Percentiles rank a stretch among this genome's conserved stretches.
These are phyloP conservation scores for Xanthoconium stramineum DNA, from an alignment of 768 basidiomycete species.

Conservation along the genomic window DNA sequence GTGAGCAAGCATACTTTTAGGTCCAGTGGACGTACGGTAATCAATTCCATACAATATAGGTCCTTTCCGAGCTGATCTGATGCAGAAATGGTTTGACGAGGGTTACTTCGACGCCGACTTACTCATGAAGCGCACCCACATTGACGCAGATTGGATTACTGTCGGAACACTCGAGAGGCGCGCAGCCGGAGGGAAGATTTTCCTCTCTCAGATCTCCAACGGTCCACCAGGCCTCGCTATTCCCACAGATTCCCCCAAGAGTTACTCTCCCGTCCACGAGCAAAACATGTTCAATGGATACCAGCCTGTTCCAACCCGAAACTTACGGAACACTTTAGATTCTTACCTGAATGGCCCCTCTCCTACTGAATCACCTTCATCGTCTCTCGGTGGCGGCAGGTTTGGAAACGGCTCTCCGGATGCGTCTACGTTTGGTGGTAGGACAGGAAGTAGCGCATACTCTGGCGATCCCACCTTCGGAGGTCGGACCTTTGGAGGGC, in stretches of 20 bases:
- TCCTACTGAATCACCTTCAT: conserved; percentile 67
- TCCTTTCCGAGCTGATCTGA: conserved; percentile 81
- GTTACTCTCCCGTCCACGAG: conserved; percentile 38
- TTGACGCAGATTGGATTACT: conserved; percentile 66
- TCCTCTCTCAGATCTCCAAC: conserved; percentile 49
- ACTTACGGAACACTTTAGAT: conserved; percentile 65
- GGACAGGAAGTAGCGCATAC: conserved; percentile 37
- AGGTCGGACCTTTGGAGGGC: conserved; percentile 33
- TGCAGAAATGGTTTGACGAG: conserved; percentile 94
- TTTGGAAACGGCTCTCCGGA: conserved; percentile 72
- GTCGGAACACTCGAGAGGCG: conserved; percentile 57
- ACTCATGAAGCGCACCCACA: conserved; percentile 75
- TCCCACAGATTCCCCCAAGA: conserved; percentile 49
- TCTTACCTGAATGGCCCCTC: conserved; percentile 53
- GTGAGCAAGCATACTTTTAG: conserved; percentile 38
- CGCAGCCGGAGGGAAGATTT: conserved; percentile 55
- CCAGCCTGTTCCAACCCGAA: conserved; percentile 64
- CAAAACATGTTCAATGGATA: conserved; percentile 44
- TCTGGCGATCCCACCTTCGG: conserved; percentile 36
- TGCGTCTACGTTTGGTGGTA: conserved; percentile 52
- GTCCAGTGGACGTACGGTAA: background rate
- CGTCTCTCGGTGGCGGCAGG: conserved; percentile 61
- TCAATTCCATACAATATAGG: conserved; percentile 44
- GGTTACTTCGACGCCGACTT: conserved; percentile 85
- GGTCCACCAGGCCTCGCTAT: conserved; percentile 55